Percentiles rank a stretch among this genome's conserved stretches.
Conservation (phyloP, 2,329 filamentous ascomycete genomes). For the Fusarium bactridioides region DNA sequence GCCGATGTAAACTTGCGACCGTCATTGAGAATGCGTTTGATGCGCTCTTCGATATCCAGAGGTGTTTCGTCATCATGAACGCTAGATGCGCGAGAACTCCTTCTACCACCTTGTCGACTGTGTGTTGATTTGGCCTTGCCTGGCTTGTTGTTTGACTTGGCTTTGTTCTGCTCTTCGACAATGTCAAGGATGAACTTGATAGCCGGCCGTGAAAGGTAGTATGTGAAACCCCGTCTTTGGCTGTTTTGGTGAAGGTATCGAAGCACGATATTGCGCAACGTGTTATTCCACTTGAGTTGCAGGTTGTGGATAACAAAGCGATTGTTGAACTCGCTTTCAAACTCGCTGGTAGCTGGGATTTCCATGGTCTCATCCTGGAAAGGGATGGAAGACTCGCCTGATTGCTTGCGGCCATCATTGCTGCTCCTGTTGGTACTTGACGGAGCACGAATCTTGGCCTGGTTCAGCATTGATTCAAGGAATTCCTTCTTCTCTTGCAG, state of each 20-base stretch:
- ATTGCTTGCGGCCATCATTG: slow-evolving; percentile 40
- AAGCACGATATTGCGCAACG: slow-evolving; percentile 92
- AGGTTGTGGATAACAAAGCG: slow-evolving; percentile 98
- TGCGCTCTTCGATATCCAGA: slow-evolving; percentile 79
- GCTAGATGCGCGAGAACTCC: slow-evolving; percentile 50
- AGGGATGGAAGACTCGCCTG: slow-evolving; percentile 55
- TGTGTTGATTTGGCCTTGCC: slow-evolving; percentile 42
- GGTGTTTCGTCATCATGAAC: slow-evolving; percentile 65
- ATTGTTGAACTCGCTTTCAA: slow-evolving; percentile 95
- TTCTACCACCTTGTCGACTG: slow-evolving; percentile 39
- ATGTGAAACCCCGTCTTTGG: slow-evolving; percentile 93
- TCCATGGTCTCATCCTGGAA: slow-evolving; percentile 70
- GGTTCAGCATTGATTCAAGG: slow-evolving; percentile 64
- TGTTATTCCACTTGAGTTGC: slow-evolving; percentile 98
- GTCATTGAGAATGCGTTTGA: slow-evolving; percentile 85
- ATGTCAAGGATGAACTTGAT: slow-evolving; percentile 99
- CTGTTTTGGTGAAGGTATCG: slow-evolving; percentile 98
- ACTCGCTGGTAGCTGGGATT: slow-evolving; percentile 77
- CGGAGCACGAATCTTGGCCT: slow-evolving; percentile 53
- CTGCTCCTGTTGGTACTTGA: slow-evolving; percentile 41
- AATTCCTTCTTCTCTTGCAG: slow-evolving; percentile 66
- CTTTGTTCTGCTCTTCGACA: slow-evolving; percentile 89
- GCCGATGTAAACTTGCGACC: slow-evolving; percentile 76
- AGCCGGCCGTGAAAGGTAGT: slow-evolving; percentile 94
- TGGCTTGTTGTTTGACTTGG: slow-evolving; percentile 55